Percentiles rank a stretch among this genome's conserved stretches.
These are phyloP conservation scores for Calocybe gangraenosa DNA, from an alignment of 768 basidiomycete genomes.

Conservation along the genomic window DNA sequence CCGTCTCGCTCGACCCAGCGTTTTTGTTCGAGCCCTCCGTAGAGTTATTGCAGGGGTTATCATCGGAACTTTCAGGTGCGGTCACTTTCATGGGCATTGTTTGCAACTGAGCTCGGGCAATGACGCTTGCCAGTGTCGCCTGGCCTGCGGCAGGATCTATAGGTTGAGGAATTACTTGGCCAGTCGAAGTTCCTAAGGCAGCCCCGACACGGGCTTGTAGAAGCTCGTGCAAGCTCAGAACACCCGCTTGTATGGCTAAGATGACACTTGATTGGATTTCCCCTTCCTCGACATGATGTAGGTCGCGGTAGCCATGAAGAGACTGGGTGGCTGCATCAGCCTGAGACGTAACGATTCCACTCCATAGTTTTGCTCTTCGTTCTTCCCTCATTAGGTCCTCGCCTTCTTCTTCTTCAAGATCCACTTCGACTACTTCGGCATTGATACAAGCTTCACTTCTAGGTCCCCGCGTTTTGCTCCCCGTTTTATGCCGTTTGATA, in stretches of 20 bases:
- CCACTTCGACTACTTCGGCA: slow-evolving; percentile 61
- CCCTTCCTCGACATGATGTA: slow-evolving; percentile 50
- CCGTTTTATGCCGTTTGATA: slow-evolving; percentile 73
- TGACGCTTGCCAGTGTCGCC: slow-evolving; percentile 67
- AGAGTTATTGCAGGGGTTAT: background rate
- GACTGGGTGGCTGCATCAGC: slow-evolving; percentile 22
- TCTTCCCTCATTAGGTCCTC: slow-evolving; percentile 51
- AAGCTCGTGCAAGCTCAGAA: slow-evolving; percentile 51
- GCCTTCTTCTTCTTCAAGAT: slow-evolving; percentile 37
- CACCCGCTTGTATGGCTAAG: slow-evolving; percentile 43
- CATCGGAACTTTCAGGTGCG: background rate
- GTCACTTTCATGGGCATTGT: slow-evolving; percentile 22
- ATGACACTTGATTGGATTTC: slow-evolving; percentile 51
- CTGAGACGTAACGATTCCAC: slow-evolving; percentile 47
- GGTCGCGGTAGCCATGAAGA: slow-evolving; percentile 21
- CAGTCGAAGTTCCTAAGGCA: slow-evolving; percentile 41
- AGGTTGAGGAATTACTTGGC: slow-evolving; percentile 24
- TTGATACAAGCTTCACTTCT: slow-evolving; percentile 49
- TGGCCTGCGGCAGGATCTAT: slow-evolving; percentile 51
- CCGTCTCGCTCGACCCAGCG: background rate
- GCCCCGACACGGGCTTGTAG: slow-evolving; percentile 56
- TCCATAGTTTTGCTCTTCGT: slow-evolving; percentile 62
- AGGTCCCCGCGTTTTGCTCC: slow-evolving; percentile 45
- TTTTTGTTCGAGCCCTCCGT: background rate
- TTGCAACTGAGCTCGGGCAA: slow-evolving; percentile 65